These are phyloP conservation scores for Sporisorium exsertum DNA, from an alignment of 1,284 basidiomycete genomes.

Conservation along the genomic window DNA sequence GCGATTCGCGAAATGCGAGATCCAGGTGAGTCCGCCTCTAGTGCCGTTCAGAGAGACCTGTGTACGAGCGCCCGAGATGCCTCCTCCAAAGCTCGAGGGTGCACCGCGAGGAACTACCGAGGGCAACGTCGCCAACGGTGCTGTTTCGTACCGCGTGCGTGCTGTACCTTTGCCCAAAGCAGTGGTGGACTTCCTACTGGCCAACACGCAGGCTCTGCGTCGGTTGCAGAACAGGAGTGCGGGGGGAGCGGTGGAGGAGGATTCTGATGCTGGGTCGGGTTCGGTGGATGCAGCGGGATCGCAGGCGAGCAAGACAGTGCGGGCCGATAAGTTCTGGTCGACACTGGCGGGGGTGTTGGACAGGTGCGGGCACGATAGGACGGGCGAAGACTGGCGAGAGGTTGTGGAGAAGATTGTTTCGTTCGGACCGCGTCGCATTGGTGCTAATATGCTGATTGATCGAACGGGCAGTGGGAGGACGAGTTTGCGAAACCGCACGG, in stretches of 20 bases:
- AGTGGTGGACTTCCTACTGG: conserved; percentile 80
- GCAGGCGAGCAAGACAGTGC: conserved; percentile 51
- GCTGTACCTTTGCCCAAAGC: conserved; percentile 80
- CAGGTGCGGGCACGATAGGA: conserved; percentile 70
- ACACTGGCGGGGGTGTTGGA: conserved; percentile 77
- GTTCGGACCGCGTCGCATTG: conserved; percentile 88
- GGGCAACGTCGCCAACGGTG: conserved; percentile 77
- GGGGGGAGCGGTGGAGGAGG: conserved; percentile 46
- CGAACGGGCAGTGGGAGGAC: conserved; percentile 51
- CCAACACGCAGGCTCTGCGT: conserved; percentile 75
- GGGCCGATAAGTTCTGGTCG: conserved; percentile 80
- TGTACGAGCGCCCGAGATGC: conserved; percentile 80
- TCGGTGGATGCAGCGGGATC: conserved; percentile 34
- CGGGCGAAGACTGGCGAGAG: conserved; percentile 84
- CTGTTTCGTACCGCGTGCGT: conserved; percentile 85
- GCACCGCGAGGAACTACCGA: conserved; percentile 83
- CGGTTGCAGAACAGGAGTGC: conserved; percentile 53
- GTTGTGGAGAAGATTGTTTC: conserved; percentile 84
- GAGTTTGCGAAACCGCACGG: conserved; percentile 35
- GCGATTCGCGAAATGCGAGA: conserved; percentile 90
- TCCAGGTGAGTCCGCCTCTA: conserved; percentile 93
- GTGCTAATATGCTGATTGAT: conserved; percentile 88
- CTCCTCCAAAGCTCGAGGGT: conserved; percentile 80
- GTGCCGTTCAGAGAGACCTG: conserved; percentile 98
- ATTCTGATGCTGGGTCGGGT: conserved; percentile 12